Evolutionary conservation across 192 early-diverging fungal genomes (phyloP).

Genomic region (Allomyces arbusculus): DNA sequence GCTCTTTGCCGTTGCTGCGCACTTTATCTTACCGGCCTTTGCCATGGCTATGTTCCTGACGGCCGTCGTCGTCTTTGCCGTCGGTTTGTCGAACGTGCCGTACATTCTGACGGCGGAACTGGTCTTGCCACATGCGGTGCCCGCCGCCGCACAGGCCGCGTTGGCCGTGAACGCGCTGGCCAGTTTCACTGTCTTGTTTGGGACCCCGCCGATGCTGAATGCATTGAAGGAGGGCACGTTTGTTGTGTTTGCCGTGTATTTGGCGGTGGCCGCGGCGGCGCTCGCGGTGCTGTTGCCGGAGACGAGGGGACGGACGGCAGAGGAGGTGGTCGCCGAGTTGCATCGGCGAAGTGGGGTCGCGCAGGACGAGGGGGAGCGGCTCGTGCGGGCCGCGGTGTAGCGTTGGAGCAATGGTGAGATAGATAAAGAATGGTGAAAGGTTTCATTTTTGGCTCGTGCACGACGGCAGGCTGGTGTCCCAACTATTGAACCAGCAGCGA

Average conservation of each 20-base stretch:
- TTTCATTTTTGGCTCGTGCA: too few relatives aligned
- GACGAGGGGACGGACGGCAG: neutral
- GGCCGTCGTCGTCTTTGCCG: neutral
- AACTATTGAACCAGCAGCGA: too few relatives aligned
- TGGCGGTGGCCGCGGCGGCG: neutral
- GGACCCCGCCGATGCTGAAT: neutral
- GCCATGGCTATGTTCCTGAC: neutral
- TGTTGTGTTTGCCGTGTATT: neutral
- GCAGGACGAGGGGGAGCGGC: too few relatives aligned
- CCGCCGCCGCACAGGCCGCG: neutral
- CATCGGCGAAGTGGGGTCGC: too few relatives aligned
- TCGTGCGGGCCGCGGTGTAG: too few relatives aligned
- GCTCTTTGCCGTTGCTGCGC: neutral
- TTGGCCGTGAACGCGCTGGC: neutral
- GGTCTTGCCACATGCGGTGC: neutral
- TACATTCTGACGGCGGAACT: neutral
- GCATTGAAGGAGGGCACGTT: neutral
- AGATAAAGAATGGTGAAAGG: too few relatives aligned
- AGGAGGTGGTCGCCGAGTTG: neutral
- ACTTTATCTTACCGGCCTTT: neutral
- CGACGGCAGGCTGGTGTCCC: too few relatives aligned
- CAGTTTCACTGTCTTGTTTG: neutral
- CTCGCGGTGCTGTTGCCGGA: neutral
- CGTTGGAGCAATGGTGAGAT: too few relatives aligned
- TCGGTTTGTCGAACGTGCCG: neutral